phyloP scores from a whole-genome alignment of 1,139 yeast species.

The Candida tetrigidarum region DNA sequence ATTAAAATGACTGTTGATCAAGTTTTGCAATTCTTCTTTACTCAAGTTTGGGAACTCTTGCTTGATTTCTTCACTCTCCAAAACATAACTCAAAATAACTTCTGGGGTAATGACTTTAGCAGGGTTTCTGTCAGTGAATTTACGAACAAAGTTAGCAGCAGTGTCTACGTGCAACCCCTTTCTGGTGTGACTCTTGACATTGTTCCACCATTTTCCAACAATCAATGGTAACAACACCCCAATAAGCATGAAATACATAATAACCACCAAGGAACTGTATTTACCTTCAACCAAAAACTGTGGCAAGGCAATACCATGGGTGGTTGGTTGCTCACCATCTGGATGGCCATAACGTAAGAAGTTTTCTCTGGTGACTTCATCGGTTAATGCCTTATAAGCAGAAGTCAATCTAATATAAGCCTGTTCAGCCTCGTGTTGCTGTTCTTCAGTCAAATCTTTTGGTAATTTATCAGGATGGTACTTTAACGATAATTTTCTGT shows the following conservation, averaged over 20 bases:
- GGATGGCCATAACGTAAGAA: conserved; percentile 93
- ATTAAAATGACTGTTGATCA: conserved; percentile 60
- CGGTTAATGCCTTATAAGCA: conserved; percentile 95
- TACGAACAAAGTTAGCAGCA: conserved; percentile 71
- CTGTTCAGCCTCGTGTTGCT: conserved; percentile 64
- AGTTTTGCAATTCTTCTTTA: conserved; percentile 49
- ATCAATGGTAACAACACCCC: conserved; percentile 79
- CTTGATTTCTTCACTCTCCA: conserved; percentile 66
- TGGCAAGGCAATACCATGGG: conserved; percentile 97
- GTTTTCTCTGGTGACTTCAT: conserved; percentile 82
- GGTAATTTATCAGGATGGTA: conserved; percentile 95
- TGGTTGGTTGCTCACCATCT: conserved; percentile 93
- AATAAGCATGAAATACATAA: conserved; percentile 68
- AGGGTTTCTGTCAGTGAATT: conserved; percentile 74
- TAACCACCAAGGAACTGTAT: conserved; percentile 68
- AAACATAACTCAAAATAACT: conserved; percentile 64
- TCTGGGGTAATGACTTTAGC: conserved; percentile 67
- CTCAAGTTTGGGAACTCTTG: conserved; percentile 43
- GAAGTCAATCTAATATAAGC: conserved; percentile 81
- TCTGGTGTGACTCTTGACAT: conserved; percentile 79
- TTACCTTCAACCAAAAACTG: conserved; percentile 87
- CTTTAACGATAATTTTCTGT: conserved; percentile 83
- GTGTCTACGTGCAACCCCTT: conserved; percentile 84
- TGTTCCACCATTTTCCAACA: conserved; percentile 91
- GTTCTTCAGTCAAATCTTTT: conserved; percentile 65